Evolutionary conservation across 495 filamentous ascomycete genomes (phyloP), one percentile per base, ranked within the genome.

Genomic region (Xylaria acuta): DNA sequence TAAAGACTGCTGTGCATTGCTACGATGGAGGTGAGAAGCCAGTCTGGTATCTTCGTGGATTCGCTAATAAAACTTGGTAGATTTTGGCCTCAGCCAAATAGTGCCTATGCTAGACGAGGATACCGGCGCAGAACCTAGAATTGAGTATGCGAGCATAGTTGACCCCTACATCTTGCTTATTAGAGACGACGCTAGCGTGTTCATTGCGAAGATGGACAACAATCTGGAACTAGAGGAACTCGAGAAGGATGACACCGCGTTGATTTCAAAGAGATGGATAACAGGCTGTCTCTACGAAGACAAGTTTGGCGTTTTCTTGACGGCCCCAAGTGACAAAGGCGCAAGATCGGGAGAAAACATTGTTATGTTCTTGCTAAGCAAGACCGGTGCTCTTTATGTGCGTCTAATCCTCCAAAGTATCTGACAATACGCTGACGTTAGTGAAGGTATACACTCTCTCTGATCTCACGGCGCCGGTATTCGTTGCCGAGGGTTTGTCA

Each of bases 131-230:
- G 92, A 94, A 73, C 90, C 93, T 5, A 86, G 89, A 47, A 91
- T 95, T 34, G 82, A 93, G 51, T 92, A 88, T 75, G 91, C 92
- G n/a, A 96, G 92, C 79, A 93, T 98, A 74, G 86, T 87, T 16
- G 96, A 98, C 76, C 94, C 94, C 7, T 98, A 92, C 77, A 76
- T 99, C n/a, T 83, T 97, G 2, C 87, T 99, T 5, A 78, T 97
- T 53, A 87, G 92, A 69, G 93, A 97, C 70, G 94, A 98, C 79
- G 88, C 87, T 0, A 94, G 91, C 63, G 85, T 93, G 11, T 87
- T 91, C 49, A 84, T 98, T 36, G 89, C 94, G 27, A 86, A 92
- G 78, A 90, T 91, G 25, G 93, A 95, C 78, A 88, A 88, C 38
- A 90, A 86, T 76, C 90, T 94, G 27, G 96, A 98, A 66, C 82